These are phyloP conservation scores for peach (Prunus persica) DNA, from an alignment of 306 rosid species.

Conservation along the genomic window DNA sequence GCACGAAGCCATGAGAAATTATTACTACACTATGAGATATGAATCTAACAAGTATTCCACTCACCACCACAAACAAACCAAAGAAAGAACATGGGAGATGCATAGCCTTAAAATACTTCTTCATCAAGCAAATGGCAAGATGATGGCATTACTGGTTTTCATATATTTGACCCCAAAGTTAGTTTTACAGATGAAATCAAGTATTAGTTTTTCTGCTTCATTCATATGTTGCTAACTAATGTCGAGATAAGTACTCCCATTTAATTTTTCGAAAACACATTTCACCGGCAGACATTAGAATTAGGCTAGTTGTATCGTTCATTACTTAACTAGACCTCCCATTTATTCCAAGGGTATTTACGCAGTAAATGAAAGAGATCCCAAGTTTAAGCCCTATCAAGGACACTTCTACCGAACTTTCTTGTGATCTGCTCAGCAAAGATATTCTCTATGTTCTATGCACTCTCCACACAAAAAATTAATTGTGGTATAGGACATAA, in stretches of 20 bases:
- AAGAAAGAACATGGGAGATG: background rate
- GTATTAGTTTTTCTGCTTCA: background rate
- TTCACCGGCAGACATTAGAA: too few species aligned
- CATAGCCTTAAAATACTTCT: background rate
- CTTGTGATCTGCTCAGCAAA: background rate
- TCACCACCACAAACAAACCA: slow-evolving; percentile 4
- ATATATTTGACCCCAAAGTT: background rate
- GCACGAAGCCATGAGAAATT: slow-evolving; percentile 25
- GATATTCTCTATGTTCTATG: background rate
- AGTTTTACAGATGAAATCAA: background rate
- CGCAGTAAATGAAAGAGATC: background rate
- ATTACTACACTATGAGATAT: background rate
- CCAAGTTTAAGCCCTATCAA: background rate
- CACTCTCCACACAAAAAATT: background rate
- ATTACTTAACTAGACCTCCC: too few species aligned
- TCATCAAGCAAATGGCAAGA: background rate
- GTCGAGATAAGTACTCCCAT: background rate
- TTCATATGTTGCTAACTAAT: background rate
- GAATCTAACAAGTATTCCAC: background rate
- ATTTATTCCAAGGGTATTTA: background rate
- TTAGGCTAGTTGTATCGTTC: too few species aligned
- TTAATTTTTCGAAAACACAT: background rate
- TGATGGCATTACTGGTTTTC: background rate
- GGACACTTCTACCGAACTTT: background rate
- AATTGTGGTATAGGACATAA: background rate